Evolutionary conservation across 2,329 filamentous ascomycete species (phyloP).

Genomic region (Mollisiaceae sp.): DNA sequence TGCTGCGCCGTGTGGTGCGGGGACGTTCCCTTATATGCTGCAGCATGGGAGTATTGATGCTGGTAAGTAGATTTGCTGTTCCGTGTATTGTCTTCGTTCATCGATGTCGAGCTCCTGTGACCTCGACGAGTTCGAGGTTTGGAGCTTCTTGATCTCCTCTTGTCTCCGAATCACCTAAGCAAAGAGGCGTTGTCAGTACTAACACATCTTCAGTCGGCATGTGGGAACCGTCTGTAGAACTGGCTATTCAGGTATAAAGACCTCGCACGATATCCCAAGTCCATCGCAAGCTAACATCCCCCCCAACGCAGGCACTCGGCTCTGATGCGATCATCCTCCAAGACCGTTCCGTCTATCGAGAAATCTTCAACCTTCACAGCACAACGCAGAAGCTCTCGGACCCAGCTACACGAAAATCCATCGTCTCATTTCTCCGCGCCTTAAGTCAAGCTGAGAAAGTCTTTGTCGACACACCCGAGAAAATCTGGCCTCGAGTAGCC

Average conservation of each 20-base stretch:
- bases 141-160: neutral
- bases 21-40: conserved; percentile 26
- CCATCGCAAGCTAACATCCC: neutral
- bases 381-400: conserved; percentile 23
- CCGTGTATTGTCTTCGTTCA: neutral
- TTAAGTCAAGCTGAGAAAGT: conserved; percentile 20
- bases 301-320: conserved; percentile 13
- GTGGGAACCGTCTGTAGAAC: conserved; percentile 16
- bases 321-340: conserved; percentile 19
- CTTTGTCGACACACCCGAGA: conserved; percentile 15
- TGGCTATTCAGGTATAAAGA: neutral
- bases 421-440: conserved; percentile 26
- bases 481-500: conserved; percentile 18
- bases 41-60: conserved; percentile 20
- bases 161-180: neutral
- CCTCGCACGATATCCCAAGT: neutral
- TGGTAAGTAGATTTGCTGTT: conserved; percentile 19
- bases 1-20: conserved; percentile 21
- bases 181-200: neutral
- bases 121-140: neutral
- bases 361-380: conserved; percentile 25
- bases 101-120: too few relatives aligned
- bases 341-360: conserved; percentile 22
- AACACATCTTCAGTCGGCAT: neutral
- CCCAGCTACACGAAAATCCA: conserved; percentile 19